Evolutionary conservation across 768 basidiomycete genomes (phyloP), one percentile per base, ranked within the genome.

Genomic region (Termitomyces sp.): DNA sequence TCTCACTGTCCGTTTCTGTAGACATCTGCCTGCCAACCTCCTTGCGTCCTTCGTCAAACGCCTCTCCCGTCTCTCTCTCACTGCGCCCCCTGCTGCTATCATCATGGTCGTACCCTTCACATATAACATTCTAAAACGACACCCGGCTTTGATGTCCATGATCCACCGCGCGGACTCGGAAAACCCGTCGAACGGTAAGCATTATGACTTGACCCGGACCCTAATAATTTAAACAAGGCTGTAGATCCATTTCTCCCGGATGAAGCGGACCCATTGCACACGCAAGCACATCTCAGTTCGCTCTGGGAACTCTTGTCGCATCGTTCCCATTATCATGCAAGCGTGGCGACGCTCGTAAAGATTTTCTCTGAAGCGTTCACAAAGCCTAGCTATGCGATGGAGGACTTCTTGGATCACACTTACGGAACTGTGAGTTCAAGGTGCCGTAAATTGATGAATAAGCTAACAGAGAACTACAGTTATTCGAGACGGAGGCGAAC

Each of bases 341-440:
- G 86, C 1, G 89, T 96, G n/a, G 86, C 92, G n/a, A 92, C 92
- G 0, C 73, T 98, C 50, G 87, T 86, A 34, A 88, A 88, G 69
- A 88, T 99, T 58, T 92, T 97, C 66, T 81, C 81, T 12, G 94
- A 96, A 70, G 88, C 91, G 5, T 97, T 99, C 75, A 98, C 94
- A n/a, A 98, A 96, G 70, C 92, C 89, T 17, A 81, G 80, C 40
- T 98, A 95, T 73, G 78, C 85, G 14, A 84, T 97, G 85, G 96
- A 98, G 66, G 96, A 98, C 71, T 99, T 98, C 73, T 73, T 98
- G 70, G 97, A 98, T 72, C 96, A 98, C 70, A 91, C 91, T 2
- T 94, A 93, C 68, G 83, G 80, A 43, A 93, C 92, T 65, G 92
- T 94, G 86, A 73, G 10, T 56, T 25, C 3, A 12, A 42, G 4